Base-by-base conservation (phyloP, 1,284 basidiomycete species). In the Ganoderma sinense region DNA sequence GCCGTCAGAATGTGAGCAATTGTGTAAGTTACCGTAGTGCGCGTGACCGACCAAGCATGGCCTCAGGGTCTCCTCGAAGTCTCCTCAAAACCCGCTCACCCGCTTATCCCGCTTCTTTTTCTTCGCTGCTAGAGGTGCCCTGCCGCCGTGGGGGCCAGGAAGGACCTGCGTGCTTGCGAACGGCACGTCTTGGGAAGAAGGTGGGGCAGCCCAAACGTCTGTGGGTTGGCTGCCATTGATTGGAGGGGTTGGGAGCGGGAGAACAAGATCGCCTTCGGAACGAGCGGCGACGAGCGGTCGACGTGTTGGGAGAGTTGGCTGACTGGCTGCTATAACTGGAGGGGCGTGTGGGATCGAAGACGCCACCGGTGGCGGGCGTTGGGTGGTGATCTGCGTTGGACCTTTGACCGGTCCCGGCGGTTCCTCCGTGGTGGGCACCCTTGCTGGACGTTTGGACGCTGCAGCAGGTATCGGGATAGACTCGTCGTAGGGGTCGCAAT, bases 81-180 rank as follows among this genome's bases (percentile, higher is more conserved):
- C 3, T 36, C 43, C 29, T 87, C 79, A 95, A 78, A 95, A 95
- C 1, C 94, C 94, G 13, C 91, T 91, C 56, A 92, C 65, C 40
- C 93, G 84, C 79, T 92, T 94, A n/a, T 73, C 78, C 62, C 79
- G 72, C 76, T 89, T 89, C 82, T 89, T 92, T 80, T 87, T 92
- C 18, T 36, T 36, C 36, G 7, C 36, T 36, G 68, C 75, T 51
- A 75, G 71, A 20, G 71, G 73, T 31, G 83, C 85, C 62, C 92
- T 85, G 40, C 90, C 92, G 55, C 93, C 94, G 80, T 89, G 89
- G 0, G 85, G 87, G 1, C 94, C 94, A 4, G 93, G 88, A 10
- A 94, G 78, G 3, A 91, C 80, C 77, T 95, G 94, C 0, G 92
- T 94, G 72, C 86, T 93, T 41, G 84, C 77, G 80, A 88, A 80